Percentiles rank a stretch among this genome's conserved stretches.
Evolutionary conservation across 768 basidiomycete genomes (phyloP).

Genomic region (Phanerodontia chrysosporium): DNA sequence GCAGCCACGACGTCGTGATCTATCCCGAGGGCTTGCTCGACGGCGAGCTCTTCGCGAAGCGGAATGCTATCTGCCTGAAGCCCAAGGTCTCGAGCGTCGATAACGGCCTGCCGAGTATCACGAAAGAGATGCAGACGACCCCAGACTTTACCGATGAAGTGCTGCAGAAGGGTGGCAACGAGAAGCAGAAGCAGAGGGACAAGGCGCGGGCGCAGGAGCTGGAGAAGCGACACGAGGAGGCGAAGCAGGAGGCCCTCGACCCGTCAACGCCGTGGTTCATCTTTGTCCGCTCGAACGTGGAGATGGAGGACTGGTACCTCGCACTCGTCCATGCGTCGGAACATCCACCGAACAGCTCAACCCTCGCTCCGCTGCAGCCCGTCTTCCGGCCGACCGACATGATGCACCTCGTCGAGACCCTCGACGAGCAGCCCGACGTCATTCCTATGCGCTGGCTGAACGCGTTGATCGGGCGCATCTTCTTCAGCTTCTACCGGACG

Average conservation of each 20-base stretch:
- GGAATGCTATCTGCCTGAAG: conserved; percentile 81
- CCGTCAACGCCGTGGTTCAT: conserved; percentile 82
- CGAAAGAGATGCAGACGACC: conserved; percentile 44
- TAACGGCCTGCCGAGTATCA: conserved; percentile 43
- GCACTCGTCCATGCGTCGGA: conserved; percentile 73
- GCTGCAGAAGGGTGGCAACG: conserved; percentile 26
- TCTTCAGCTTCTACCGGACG: conserved; percentile 90
- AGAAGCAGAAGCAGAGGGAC: conserved; percentile 39
- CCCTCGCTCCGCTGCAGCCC: conserved; percentile 51
- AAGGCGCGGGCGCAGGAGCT: conserved; percentile 30
- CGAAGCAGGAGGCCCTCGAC: conserved; percentile 48
- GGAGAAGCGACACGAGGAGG: conserved; percentile 30
- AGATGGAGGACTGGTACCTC: conserved; percentile 98
- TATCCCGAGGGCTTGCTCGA: conserved; percentile 74
- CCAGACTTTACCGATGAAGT: conserved; percentile 26
- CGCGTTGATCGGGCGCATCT: conserved; percentile 86
- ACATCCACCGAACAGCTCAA: conserved; percentile 57
- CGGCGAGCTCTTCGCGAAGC: conserved; percentile 86
- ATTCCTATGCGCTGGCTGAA: conserved; percentile 98
- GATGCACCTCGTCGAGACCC: conserved; percentile 72
- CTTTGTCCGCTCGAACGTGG: conserved; percentile 80
- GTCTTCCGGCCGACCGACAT: conserved; percentile 80
- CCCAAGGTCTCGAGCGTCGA: conserved; percentile 38
- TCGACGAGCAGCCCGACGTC: conserved; percentile 93
- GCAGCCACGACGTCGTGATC: conserved; percentile 71